Evolutionary conservation across 2,329 filamentous ascomycete genomes (phyloP), one percentile per base, ranked within the genome.

Genomic region (Fusarium chaquense): DNA sequence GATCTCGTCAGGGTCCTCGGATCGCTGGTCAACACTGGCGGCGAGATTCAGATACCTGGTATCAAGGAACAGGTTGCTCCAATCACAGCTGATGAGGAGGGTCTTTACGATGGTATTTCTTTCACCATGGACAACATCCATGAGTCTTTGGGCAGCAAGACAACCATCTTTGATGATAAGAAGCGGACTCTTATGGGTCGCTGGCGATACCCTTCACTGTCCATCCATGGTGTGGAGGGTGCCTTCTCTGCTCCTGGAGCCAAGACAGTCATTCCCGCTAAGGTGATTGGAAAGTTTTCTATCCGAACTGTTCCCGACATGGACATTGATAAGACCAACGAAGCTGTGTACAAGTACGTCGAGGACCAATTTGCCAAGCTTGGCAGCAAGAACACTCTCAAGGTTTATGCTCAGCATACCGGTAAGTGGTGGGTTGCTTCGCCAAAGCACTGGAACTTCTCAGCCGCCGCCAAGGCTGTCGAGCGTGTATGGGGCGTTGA

Each of bases 341-440:
- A 90, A 78, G 86, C 91, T 45, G 95, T 99, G 44, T 92, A 89
- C 83, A 90, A 92, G 80, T 92, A 94, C 80, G 87, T 98, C 70
- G 87, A 95, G 77, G 90, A 92, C 70, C 89, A 92, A 73, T 98
- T 97, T 80, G 90, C 91, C 75, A 93, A 94, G 82, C 87, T 98
- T 35, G 88, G 89, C 71, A 96, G 91, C 82, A 99, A 99, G 87
- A 99, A 99, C 85, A 94, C 86, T 18, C 81, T 97, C 77, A 92
- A 93, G 75, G 90, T 94, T 55, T 90, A 86, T 78, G 86, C 94
- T 62, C 90, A 95, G 82, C 96, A 99, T 84, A 91, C 90, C 63
- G 96, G 96, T 74, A 98, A 98, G 83, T 99, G 96, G 96, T 99
- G 96, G 96, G 94, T 97, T 49, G 94, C 97, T 47, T 94, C 92